Evolutionary conservation across 2,329 filamentous ascomycete genomes (phyloP).

Genomic region (Sclerotinia spermophila): DNA sequence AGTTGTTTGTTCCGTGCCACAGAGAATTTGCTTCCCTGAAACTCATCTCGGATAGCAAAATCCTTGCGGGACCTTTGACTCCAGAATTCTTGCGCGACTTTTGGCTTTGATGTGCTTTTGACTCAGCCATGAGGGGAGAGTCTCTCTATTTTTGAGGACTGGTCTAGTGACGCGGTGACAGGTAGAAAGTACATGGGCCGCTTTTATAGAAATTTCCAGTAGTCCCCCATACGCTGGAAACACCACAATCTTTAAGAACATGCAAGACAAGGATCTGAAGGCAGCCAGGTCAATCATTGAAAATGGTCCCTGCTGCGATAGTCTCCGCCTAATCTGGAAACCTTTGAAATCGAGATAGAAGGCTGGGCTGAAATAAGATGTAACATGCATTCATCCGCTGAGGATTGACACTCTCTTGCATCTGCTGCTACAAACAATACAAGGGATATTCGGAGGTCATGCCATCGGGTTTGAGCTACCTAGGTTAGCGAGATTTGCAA

Average conservation of each 20-base stretch:
- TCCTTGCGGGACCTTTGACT: too few species aligned
- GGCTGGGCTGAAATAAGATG: too few species aligned
- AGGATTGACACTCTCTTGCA: not conserved
- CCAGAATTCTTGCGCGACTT: not conserved
- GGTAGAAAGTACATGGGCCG: not conserved
- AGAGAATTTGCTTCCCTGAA: too few species aligned
- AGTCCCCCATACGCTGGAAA: not conserved
- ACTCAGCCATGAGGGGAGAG: not conserved
- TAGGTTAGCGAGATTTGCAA: not conserved
- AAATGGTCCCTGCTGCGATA: rapidly evolving
- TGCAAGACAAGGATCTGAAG: not conserved
- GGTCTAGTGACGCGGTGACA: not conserved
- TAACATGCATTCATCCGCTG: not conserved
- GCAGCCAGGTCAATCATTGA: not conserved
- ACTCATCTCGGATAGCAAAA: too few species aligned
- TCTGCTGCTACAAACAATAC: not conserved
- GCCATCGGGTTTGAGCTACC: not conserved
- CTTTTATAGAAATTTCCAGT: not conserved
- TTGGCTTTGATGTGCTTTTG: not conserved
- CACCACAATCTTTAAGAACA: not conserved
- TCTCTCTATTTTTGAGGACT: not conserved
- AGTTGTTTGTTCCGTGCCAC: too few species aligned
- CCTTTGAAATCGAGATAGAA: not conserved
- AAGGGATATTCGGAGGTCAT: not conserved
- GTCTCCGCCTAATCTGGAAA: not conserved